Evolutionary conservation across 805 yeast species (phyloP).

Genomic region (Yarrowia deformans): DNA sequence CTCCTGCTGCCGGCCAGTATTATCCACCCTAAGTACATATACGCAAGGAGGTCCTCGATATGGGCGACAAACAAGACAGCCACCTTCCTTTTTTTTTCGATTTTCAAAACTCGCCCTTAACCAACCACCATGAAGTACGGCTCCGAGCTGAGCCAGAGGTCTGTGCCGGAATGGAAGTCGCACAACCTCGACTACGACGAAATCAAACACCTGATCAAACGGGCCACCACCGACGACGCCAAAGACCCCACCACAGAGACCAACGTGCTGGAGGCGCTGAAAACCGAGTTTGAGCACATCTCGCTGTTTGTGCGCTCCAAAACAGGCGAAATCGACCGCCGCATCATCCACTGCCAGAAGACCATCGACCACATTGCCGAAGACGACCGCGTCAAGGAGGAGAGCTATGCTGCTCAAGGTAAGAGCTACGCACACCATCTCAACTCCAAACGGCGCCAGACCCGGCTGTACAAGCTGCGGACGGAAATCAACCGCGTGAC

Average conservation of each 20-base stretch:
- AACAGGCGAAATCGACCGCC: constrained; percentile 69
- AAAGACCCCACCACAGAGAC: constrained; percentile 37
- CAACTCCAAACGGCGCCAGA: constrained; percentile 43
- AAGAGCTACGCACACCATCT: constrained; percentile 17
- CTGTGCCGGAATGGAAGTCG: constrained; percentile 87
- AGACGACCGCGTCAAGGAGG: constrained; percentile 41
- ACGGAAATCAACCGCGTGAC: constrained; percentile 56
- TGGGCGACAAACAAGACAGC: too few species aligned
- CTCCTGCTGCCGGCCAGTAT: too few species aligned
- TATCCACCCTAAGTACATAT: constrained; percentile 4
- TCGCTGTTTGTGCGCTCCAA: constrained; percentile 70
- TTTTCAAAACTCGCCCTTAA: too few species aligned
- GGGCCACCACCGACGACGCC: constrained; percentile 55
- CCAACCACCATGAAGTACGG: constrained; percentile 79
- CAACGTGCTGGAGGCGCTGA: constrained; percentile 55
- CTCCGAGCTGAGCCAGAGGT: constrained; percentile 70
- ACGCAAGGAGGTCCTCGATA: not conserved
- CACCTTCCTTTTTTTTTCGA: too few species aligned
- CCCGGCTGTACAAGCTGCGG: constrained; percentile 46
- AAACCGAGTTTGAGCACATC: constrained; percentile 66
- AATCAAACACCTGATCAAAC: constrained; percentile 68
- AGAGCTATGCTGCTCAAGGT: constrained; percentile 2
- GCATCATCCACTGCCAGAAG: constrained; percentile 54
- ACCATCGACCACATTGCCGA: constrained; percentile 50
- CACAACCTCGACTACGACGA: constrained; percentile 86